These are phyloP conservation scores for Ilyonectria sp. DNA, from an alignment of 2,329 filamentous ascomycete genomes.

Conservation along the genomic window DNA sequence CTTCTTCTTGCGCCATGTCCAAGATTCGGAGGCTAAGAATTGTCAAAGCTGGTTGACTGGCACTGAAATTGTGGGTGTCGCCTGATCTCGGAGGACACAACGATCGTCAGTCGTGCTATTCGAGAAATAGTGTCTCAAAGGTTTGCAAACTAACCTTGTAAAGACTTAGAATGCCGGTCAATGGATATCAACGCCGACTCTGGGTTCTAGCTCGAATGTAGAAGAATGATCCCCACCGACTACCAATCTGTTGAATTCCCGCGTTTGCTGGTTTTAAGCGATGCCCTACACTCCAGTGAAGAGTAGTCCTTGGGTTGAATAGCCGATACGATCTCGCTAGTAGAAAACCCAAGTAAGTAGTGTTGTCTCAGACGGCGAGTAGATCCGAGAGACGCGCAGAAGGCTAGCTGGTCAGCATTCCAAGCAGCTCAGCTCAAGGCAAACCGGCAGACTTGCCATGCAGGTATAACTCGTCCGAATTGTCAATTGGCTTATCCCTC, in stretches of 20 bases:
- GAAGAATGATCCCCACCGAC: background rate
- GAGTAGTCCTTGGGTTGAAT: background rate
- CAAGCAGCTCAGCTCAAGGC: background rate
- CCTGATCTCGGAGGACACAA: background rate
- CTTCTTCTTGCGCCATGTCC: background rate
- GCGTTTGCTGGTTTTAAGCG: background rate
- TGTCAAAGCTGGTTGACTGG: background rate
- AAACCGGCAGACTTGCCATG: background rate
- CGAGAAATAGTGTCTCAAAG: background rate
- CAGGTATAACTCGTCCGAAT: background rate
- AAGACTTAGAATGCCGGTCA: background rate
- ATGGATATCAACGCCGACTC: too few relatives aligned
- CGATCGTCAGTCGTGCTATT: background rate
- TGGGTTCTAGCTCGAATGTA: background rate
- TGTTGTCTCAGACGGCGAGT: background rate
- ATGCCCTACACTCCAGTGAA: background rate
- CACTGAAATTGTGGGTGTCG: background rate
- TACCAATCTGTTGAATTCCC: background rate
- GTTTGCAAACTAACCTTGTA: background rate
- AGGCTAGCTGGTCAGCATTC: background rate
- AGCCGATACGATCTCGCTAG: background rate
- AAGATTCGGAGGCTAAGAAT: background rate
- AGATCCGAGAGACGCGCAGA: background rate
- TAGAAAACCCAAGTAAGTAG: background rate
- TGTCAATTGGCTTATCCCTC: background rate